phyloP scores from a whole-genome alignment of 108 stramenopile species.

The Nitzschia sp. region DNA sequence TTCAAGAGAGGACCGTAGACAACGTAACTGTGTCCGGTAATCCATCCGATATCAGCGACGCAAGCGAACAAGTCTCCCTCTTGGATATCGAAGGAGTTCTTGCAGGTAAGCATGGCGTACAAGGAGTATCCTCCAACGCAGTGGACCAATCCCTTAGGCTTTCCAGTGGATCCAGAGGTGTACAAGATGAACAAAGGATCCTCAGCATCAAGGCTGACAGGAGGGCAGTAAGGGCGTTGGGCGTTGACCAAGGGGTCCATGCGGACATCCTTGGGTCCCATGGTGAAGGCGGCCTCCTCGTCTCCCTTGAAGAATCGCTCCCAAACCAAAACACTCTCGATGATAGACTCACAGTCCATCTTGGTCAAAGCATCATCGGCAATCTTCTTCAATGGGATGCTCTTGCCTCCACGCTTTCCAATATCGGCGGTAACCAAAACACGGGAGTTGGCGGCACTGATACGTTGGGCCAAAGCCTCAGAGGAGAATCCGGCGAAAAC shows the following conservation, averaged over 20 bases:
- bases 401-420: slow-evolving; percentile 80
- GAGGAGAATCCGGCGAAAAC: slow-evolving; percentile 97
- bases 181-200: slow-evolving; percentile 97
- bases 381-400: slow-evolving; percentile 85
- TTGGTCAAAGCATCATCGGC: slow-evolving; percentile 79
- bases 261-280: slow-evolving; percentile 72
- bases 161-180: slow-evolving; percentile 94
- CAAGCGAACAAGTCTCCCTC: slow-evolving; percentile 93
- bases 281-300: slow-evolving; percentile 36
- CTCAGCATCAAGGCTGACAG: slow-evolving; percentile 93
- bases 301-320: slow-evolving; percentile 64
- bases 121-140: slow-evolving; percentile 94
- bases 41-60: slow-evolving; percentile 92
- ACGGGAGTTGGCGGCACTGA: slow-evolving; percentile 78
- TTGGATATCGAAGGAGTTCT: slow-evolving; percentile 77
- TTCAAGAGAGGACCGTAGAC: slow-evolving; percentile 94
- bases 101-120: slow-evolving; percentile 82
- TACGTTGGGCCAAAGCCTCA: slow-evolving; percentile 89
- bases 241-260: slow-evolving; percentile 80
- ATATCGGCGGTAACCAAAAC: slow-evolving; percentile 85
- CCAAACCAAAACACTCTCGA: slow-evolving; percentile 86
- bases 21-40: slow-evolving; percentile 97
- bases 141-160: slow-evolving; percentile 93
- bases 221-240: slow-evolving; percentile 94
- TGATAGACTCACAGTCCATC: slow-evolving; percentile 58